Evolutionary conservation across 495 filamentous ascomycete genomes (phyloP), one percentile per base, ranked within the genome.

Genomic region (Trichoderma erinaceum): DNA sequence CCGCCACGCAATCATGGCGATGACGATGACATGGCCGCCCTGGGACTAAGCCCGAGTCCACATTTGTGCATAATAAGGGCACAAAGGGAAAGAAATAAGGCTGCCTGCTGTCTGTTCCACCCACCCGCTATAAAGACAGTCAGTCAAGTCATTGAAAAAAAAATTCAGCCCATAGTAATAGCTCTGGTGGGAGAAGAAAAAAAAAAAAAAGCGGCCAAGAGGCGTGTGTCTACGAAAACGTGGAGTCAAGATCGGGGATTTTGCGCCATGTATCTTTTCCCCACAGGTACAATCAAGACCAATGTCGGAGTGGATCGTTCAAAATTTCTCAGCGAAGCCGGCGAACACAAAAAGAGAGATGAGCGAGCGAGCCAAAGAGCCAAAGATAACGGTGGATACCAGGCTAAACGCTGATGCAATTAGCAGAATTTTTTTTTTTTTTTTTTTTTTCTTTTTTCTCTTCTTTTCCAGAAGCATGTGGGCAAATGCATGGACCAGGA

Each of bases 201-300:
- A 61, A 32, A 27, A 61, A 32, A 27, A 18, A 61, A 61, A 32
- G 8, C n/a, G 56, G 10, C 21, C 4, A 61, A 32, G 56, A 61
- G 56, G 56, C 56, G 56, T 61, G 56, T 61, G 27, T 52, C 27
- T 66, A 65, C 41, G 32, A 65, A 65, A 44, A 65, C 63, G 63
- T 65, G 35, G 35, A 65, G 63, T 41, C 63, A 43, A 43, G 35
- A 65, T 65, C 41, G 63, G 35, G 35, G 63, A 41, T 41, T 65
- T 65, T 27, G 35, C 13, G 63, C 63, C 35, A 65, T 23, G 63
- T 65, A 65, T 43, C 32, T 43, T 65, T 41, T 65, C 63, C 63
- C 63, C 63, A 65, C 63, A 65, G 41, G 41, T 65, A 65, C 63
- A 65, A 65, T 1, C 44, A 38, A 15, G 4, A 23, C 15, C 27